Percentiles rank a stretch among this genome's conserved stretches.
These are phyloP conservation scores for Grifola frondosa DNA, from an alignment of 1,284 basidiomycete species.

Conservation along the genomic window DNA sequence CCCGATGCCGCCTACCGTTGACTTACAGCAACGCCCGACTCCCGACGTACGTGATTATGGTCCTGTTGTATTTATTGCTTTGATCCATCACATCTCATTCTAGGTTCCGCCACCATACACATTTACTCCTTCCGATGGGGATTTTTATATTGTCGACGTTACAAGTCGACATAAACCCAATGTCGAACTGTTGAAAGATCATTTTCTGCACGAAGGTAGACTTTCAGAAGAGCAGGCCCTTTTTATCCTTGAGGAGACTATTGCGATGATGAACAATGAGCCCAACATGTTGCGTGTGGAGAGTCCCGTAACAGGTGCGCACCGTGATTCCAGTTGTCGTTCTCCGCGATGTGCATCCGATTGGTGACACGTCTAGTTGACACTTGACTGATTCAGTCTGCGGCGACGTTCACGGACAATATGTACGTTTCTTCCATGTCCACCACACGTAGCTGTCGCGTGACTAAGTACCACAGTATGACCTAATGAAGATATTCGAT, in stretches of 20 bases:
- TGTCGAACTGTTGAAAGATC: slow-evolving; percentile 85
- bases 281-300: slow-evolving; percentile 86
- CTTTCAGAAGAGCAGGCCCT: slow-evolving; percentile 88
- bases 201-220: slow-evolving; percentile 91
- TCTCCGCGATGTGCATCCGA: neutral
- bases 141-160: slow-evolving; percentile 34
- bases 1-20: slow-evolving; percentile 16
- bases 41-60: slow-evolving; percentile 14
- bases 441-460: neutral
- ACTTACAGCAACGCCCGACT: slow-evolving; percentile 23
- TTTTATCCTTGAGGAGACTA: slow-evolving; percentile 81
- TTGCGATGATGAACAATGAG: slow-evolving; percentile 75
- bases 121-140: slow-evolving; percentile 33
- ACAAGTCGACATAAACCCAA: slow-evolving; percentile 64
- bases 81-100: neutral
- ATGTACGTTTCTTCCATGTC: slow-evolving; percentile 57
- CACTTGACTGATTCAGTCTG: slow-evolving; percentile 59
- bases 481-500: slow-evolving; percentile 98
- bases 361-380: slow-evolving; percentile 2
- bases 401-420: slow-evolving; percentile 99
- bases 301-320: slow-evolving; percentile 91
- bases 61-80: neutral
- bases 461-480: slow-evolving; percentile 59
- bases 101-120: slow-evolving; percentile 35
- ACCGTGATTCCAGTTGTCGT: slow-evolving; percentile 6